These are phyloP conservation scores for Lophiotrema nucula DNA, from an alignment of 495 filamentous ascomycete genomes.

Conservation along the genomic window DNA sequence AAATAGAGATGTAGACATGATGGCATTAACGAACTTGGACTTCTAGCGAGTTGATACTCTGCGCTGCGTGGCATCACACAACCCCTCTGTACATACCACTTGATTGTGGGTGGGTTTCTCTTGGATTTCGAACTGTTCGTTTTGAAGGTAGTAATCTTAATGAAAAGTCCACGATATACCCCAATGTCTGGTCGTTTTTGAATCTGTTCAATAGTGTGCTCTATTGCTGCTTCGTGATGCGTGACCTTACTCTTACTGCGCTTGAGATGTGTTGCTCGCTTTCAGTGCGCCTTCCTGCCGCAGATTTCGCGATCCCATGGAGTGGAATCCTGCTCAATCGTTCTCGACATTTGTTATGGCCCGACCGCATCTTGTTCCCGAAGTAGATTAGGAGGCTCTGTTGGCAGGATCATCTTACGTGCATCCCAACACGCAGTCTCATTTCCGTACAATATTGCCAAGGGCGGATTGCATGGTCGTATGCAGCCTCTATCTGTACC, in stretches of 20 bases:
- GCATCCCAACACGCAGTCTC: neutral
- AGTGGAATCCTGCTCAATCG: neutral
- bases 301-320: neutral
- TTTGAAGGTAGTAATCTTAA: slow-evolving; percentile 4
- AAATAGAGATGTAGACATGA: neutral
- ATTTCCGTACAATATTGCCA: no score
- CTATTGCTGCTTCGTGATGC: neutral
- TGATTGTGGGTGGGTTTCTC: neutral
- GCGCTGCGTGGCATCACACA: neutral
- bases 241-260: neutral
- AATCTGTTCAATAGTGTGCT: slow-evolving; percentile 2
- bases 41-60: no score
- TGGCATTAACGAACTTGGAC: no score
- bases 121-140: neutral
- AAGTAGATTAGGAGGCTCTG: neutral
- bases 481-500: neutral
- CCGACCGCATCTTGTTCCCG: neutral
- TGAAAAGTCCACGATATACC: slow-evolving; percentile 22
- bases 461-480: neutral
- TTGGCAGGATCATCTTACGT: neutral
- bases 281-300: neutral
- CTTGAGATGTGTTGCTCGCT: no score
- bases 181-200: no score
- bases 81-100: neutral
- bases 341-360: no score